Evolutionary conservation across 2,329 filamentous ascomycete genomes (phyloP).

Genomic region (Colletotrichum zoysiae): DNA sequence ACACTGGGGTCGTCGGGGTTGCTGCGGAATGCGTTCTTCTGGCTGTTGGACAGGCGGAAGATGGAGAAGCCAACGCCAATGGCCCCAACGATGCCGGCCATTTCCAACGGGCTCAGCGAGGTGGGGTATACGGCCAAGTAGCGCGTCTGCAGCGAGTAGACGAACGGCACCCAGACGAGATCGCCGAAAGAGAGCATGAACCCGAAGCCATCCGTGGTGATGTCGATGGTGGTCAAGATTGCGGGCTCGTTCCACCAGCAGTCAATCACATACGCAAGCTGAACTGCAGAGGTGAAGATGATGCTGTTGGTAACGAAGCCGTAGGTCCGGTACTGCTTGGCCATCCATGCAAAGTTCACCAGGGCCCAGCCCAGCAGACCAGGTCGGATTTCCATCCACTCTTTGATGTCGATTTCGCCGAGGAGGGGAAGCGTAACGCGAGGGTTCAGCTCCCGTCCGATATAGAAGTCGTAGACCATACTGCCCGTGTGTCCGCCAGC

Average conservation of each 20-base stretch:
- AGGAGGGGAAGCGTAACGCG: constrained; percentile 82
- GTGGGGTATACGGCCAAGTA: constrained; percentile 88
- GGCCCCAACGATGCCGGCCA: constrained; percentile 74
- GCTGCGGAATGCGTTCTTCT: constrained; percentile 95
- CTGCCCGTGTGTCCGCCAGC: constrained; percentile 87
- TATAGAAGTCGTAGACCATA: constrained; percentile 92
- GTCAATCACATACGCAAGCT: constrained; percentile 87
- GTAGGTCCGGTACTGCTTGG: constrained; percentile 88
- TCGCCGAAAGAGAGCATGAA: constrained; percentile 96
- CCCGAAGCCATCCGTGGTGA: constrained; percentile 92
- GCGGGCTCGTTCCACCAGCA: constrained; percentile 88
- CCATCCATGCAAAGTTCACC: constrained; percentile 85
- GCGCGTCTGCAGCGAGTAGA: constrained; percentile 85
- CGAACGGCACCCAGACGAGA: constrained; percentile 91
- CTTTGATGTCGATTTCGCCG: constrained; percentile 90
- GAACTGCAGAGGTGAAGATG: constrained; percentile 80
- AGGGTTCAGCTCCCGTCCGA: constrained; percentile 94
- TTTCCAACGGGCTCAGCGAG: constrained; percentile 77
- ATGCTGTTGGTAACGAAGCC: constrained; percentile 90
- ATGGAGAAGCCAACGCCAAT: constrained; percentile 84
- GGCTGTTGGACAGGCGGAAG: constrained; percentile 92
- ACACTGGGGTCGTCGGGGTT: constrained; percentile 85
- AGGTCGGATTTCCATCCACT: constrained; percentile 90
- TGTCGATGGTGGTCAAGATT: constrained; percentile 93
- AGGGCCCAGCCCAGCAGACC: constrained; percentile 92